phyloP scores from a whole-genome alignment of 495 filamentous ascomycete species.

The Neurospora sublineolata region DNA sequence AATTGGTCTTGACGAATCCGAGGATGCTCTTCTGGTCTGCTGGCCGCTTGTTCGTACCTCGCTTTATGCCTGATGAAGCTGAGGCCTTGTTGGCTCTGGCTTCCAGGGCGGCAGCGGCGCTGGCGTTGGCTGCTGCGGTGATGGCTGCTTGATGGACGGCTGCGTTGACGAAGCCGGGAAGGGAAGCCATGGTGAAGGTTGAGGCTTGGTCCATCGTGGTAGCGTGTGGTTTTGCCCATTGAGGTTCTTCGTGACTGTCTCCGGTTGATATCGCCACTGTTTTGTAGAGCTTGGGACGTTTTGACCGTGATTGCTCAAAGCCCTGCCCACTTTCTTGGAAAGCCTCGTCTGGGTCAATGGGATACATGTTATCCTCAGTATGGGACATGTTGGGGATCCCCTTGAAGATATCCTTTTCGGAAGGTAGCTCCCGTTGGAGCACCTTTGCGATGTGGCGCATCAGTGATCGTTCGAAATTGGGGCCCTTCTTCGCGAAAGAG shows the following conservation, averaged over 20 bases:
- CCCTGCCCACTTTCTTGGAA: not conserved
- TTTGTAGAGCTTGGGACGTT: constrained; percentile 18
- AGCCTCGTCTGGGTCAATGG: constrained; percentile 21
- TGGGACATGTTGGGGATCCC: constrained; percentile 28
- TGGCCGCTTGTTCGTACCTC: constrained; percentile 21
- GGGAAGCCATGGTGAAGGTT: constrained; percentile 28
- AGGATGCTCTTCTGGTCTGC: constrained; percentile 32
- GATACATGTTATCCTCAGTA: constrained; percentile 29
- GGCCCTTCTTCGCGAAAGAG: constrained; percentile 30
- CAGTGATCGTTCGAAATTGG: constrained; percentile 32
- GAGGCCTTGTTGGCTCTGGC: constrained; percentile 6
- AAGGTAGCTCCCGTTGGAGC: constrained; percentile 27
- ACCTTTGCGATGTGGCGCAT: constrained; percentile 30
- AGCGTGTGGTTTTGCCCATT: constrained; percentile 19
- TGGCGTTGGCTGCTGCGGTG: constrained; percentile 14
- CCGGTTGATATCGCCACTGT: constrained; percentile 6
- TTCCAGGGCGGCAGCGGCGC: constrained; percentile 10
- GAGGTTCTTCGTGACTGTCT: constrained; percentile 20
- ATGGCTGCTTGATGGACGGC: constrained; percentile 29
- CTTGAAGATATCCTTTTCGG: constrained; percentile 29
- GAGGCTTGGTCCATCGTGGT: constrained; percentile 37
- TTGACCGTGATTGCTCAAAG: constrained; percentile 7
- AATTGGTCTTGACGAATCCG: constrained; percentile 17
- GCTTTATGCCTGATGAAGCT: constrained; percentile 5
- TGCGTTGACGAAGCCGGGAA: constrained; percentile 34